Percentiles rank a stretch among this genome's conserved stretches.
Conservation (phyloP, 2,329 filamentous ascomycete species). For the Colletotrichum endophyticum region DNA sequence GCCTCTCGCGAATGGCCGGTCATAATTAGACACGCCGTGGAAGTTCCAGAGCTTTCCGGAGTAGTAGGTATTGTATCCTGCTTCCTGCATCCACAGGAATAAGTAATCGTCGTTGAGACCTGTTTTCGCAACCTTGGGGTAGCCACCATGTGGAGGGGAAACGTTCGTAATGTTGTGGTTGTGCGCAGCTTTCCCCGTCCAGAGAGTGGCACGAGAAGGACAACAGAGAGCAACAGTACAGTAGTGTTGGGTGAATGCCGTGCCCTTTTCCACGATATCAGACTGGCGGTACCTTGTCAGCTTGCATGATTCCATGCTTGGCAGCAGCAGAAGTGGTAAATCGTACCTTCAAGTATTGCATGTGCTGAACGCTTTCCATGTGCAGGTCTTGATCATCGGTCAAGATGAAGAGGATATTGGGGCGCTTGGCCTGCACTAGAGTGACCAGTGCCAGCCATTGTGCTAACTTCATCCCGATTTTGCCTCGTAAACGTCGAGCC, state of each 20-base stretch:
- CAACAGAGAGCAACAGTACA: constrained; percentile 32
- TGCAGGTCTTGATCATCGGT: not conserved
- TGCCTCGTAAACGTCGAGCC: not conserved
- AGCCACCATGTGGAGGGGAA: constrained; percentile 27
- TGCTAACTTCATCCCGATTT: not conserved
- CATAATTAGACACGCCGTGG: constrained; percentile 51
- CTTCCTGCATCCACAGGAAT: constrained; percentile 54
- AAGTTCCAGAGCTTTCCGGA: constrained; percentile 59
- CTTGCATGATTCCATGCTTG: not conserved
- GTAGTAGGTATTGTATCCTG: constrained; percentile 58
- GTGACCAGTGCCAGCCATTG: not conserved
- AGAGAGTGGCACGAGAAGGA: constrained; percentile 26
- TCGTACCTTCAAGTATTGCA: not conserved
- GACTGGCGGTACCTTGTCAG: not conserved
- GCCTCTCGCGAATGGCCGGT: constrained; percentile 55
- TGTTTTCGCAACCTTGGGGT: constrained; percentile 53
- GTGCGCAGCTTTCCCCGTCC: constrained; percentile 29
- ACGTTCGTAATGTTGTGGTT: constrained; percentile 31
- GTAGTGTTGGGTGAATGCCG: constrained; percentile 30
- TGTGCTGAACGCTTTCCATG: not conserved
- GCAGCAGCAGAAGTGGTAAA: not conserved
- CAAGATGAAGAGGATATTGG: not conserved
- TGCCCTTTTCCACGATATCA: constrained; percentile 22
- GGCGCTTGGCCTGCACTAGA: not conserved
- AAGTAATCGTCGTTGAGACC: constrained; percentile 55